Conservation (phyloP, 495 filamentous ascomycete genomes). For the Coniosporium apollinis region DNA sequence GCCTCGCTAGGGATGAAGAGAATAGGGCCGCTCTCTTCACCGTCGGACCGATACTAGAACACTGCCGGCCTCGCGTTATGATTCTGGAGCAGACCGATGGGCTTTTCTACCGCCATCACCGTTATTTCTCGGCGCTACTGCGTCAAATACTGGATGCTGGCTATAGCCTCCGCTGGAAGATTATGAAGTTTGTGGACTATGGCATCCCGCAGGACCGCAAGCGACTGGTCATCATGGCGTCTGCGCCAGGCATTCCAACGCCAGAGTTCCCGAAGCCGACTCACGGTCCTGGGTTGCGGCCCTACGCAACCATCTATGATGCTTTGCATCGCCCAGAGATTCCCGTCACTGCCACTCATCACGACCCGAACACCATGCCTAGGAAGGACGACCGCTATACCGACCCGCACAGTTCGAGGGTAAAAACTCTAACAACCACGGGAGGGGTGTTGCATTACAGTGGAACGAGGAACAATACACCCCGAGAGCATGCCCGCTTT, state of each 20-base stretch:
- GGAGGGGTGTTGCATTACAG: slow-evolving; percentile 34
- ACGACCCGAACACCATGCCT: background rate
- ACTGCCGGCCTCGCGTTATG: slow-evolving; percentile 47
- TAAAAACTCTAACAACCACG: no score
- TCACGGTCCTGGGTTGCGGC: slow-evolving; percentile 28
- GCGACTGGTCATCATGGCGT: slow-evolving; percentile 61
- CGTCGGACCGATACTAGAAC: slow-evolving; percentile 39
- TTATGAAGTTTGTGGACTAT: slow-evolving; percentile 38
- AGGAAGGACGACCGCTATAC: background rate
- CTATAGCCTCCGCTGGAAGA: slow-evolving; percentile 49
- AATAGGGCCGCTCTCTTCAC: slow-evolving; percentile 60
- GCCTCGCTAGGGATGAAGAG: slow-evolving; percentile 31
- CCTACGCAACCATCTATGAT: slow-evolving; percentile 26
- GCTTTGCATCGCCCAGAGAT: background rate
- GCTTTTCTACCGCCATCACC: slow-evolving; percentile 27
- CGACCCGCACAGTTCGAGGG: background rate
- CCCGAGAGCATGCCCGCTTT: slow-evolving; percentile 56
- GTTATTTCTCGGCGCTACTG: slow-evolving; percentile 44
- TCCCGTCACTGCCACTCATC: background rate
- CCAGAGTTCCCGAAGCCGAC: slow-evolving; percentile 53
- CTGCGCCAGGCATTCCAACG: slow-evolving; percentile 63
- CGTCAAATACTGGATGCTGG: slow-evolving; percentile 43
- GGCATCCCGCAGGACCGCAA: slow-evolving; percentile 43
- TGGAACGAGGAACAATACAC: slow-evolving; percentile 48
- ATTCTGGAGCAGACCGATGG: slow-evolving; percentile 75